A percentile compares a stretch with the other conserved stretches of the same genome.
Conservation (phyloP, 306 rosid species). For the Malus orientalis region DNA sequence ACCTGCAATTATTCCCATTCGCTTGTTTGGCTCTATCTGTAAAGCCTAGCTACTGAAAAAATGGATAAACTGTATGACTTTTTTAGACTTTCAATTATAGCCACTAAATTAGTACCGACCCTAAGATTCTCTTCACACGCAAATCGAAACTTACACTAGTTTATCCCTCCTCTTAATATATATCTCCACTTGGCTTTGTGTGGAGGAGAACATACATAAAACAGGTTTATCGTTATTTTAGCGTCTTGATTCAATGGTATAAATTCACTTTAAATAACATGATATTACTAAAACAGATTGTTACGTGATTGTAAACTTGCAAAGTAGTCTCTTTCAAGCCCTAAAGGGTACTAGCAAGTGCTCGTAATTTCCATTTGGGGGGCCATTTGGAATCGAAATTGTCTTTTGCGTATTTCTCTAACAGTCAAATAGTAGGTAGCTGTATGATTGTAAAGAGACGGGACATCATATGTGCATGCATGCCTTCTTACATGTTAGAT, state of each 20-base stretch:
- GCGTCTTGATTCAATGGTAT: accelerated
- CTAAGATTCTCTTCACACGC: background rate
- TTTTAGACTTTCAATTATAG: background rate
- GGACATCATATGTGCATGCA: too few species aligned
- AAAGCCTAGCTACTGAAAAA: background rate
- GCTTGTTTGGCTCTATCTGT: background rate
- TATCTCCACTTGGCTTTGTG: background rate
- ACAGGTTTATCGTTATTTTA: too few species aligned
- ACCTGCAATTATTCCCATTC: background rate
- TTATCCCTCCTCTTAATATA: background rate
- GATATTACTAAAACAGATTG: too few species aligned
- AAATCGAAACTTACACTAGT: background rate
- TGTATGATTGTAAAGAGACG: background rate
- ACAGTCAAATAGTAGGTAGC: background rate
- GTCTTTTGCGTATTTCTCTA: background rate
- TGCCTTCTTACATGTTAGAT: background rate
- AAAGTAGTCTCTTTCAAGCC: too few species aligned
- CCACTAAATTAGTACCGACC: background rate
- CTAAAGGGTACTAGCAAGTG: background rate
- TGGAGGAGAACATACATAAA: too few species aligned
- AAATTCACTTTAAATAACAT: too few species aligned
- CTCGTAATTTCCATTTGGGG: background rate
- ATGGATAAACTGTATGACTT: background rate
- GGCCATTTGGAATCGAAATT: background rate
- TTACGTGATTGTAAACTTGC: too few species aligned